Conservation (phyloP, 2,329 filamentous ascomycete genomes). For the Harringtonia aguacate region DNA sequence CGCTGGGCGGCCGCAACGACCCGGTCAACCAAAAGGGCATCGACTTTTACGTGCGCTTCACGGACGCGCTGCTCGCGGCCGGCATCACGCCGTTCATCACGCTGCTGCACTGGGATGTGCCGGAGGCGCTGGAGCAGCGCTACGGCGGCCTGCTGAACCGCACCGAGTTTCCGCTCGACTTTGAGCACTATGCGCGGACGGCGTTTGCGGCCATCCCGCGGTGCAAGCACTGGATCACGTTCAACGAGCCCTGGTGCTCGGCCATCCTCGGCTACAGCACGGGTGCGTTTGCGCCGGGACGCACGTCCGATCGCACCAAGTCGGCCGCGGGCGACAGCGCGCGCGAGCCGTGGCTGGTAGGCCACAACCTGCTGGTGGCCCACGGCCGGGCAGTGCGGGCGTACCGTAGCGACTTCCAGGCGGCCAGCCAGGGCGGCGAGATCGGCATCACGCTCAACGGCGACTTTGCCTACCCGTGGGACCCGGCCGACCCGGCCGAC, state of each 20-base stretch:
- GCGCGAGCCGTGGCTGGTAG: constrained; percentile 72
- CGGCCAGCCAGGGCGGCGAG: constrained; percentile 52
- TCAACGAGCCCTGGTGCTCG: constrained; percentile 85
- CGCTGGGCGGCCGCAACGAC: constrained; percentile 72
- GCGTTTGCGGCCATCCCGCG: constrained; percentile 65
- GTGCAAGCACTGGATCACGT: constrained; percentile 83
- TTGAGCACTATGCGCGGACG: constrained; percentile 64
- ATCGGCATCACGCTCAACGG: constrained; percentile 87
- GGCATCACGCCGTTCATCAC: constrained; percentile 76
- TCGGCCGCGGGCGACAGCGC: constrained; percentile 61
- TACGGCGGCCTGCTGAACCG: constrained; percentile 76
- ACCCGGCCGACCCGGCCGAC: constrained; percentile 63
- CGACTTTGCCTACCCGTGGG: constrained; percentile 75
- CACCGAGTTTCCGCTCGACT: constrained; percentile 74
- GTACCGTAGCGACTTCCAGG: constrained; percentile 75
- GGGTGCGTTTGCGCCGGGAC: constrained; percentile 73
- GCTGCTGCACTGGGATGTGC: constrained; percentile 82
- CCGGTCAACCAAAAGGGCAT: constrained; percentile 70
- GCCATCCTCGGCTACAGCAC: constrained; percentile 70
- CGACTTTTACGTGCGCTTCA: constrained; percentile 67
- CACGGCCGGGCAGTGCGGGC: constrained; percentile 73
- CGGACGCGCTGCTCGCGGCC: constrained; percentile 65
- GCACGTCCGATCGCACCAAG: constrained; percentile 63
- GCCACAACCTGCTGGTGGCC: constrained; percentile 69
- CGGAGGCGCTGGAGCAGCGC: constrained; percentile 64